Base-by-base conservation (phyloP, 2,329 filamentous ascomycete species). In the Ceratocystiopsis minuta region DNA sequence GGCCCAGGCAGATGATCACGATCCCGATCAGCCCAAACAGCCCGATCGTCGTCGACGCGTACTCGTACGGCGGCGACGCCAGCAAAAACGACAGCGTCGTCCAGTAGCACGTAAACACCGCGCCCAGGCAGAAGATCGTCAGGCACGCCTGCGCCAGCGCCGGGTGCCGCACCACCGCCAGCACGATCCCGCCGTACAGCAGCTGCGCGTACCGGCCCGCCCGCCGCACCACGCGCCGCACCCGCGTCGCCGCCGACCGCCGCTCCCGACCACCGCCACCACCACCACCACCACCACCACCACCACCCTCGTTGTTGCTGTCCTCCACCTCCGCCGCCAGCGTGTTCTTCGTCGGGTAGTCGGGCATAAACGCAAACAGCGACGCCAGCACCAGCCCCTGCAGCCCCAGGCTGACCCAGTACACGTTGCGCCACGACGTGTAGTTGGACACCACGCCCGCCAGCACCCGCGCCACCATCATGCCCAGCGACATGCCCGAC, bases 11-110 rank as follows among this genome's bases (percentile, higher is more conserved):
- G 57, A 90, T 82, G 12, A 75, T 72, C 0, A 66, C 72, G 13
- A 90, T 72, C 1, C 80, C 83, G 40, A 87, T 81, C 4, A 92
- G 62, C 0, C 80, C 80, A 55, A 90, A 90, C 5, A 90, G 64
- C 0, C 83, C 82, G 39, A 90, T 86, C 4, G 68, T 65, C 0
- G 84, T 55, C 0, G 79, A 73, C 0, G 66, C 60, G 54, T 80
- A 87, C 42, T 67, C 57, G 53, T 84, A 92, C 0, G 82, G 81
- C 2, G 68, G 59, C 0, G 70, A 76, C 0, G 80, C 72, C 16
- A 92, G 70, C 6, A 90, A 66, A 54, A 92, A 92, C 0, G 81
- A 88, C 34, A 90, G 57, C 0, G 82, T 88, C 0, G 67, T 71
- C 68, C 67, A 72, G 53, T 66, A 71, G 4, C 60, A 63, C 0